Evolutionary conservation across 2,329 filamentous ascomycete species (phyloP), one percentile per base, ranked within the genome.

Genomic region (Alternaria atra): DNA sequence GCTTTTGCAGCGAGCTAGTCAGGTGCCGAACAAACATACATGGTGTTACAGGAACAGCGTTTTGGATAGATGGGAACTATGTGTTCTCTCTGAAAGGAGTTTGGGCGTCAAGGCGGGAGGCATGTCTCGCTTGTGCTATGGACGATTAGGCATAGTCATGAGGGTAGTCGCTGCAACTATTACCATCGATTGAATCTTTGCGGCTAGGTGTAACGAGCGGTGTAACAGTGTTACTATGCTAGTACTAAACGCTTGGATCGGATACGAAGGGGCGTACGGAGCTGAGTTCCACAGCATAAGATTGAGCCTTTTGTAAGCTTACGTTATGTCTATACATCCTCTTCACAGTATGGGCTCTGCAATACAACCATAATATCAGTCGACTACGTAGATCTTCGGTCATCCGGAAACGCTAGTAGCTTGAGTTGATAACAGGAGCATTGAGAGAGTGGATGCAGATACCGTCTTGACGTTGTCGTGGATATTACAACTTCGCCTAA

Each of bases 191-290:
- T 17, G 17, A 39, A 29, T 50, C 34, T 34, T 53, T 52, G 27
- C 20, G 39, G 55, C 17, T 23, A 44, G 27, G 40, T 52, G 47
- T 52, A 58, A 47, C 55, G 51, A 53, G 56, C 56, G 56, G 44
- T 47, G 48, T 58, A 54, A 48, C 48, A 42, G 43, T 27, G 37
- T 39, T 43, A 15, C 39, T 34, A 23, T 40, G 37, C 17, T 23
- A 40, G 4, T 13, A 40, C 37, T 25, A 30, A 37, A 34, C 17
- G 39, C 27, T 30, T 44, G 29, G 27, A 25, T 43, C 20, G 9
- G 30, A 32, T 44, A 25, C 40, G 25, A 42, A 23, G 6, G 34
- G 37, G 51, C 37, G 34, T 42, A 29, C 17, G 44, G 29, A 35
- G 34, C 46, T 27, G 46, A 37, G 46, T 50, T 35, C 32, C 46